Evolutionary conservation across 108 stramenopile genomes (phyloP), one percentile per base, ranked within the genome.

Genomic region (Skeletonema marinoi): DNA sequence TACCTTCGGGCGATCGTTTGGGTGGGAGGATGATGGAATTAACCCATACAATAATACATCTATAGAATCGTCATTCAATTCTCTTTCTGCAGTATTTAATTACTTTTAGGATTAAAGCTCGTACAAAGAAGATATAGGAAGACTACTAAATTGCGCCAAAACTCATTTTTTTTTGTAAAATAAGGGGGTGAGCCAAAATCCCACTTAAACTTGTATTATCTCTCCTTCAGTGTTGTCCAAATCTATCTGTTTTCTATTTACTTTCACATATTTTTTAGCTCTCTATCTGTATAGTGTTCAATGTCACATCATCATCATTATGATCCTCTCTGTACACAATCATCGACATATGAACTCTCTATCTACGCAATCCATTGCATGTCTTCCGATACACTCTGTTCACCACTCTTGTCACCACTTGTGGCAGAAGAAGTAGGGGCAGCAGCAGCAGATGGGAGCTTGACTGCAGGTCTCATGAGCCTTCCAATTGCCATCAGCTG

Each of bases 401-500:
- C 70, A 19, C 21, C 56, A 29, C 9, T 30, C 56, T 71, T 71
- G 31, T 32, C 38, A 31, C 7, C 32, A 25, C 3, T 29, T 13
- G 19, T 17, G 39, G 38, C 12, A 31, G 50, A 4, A 59, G 66
- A 41, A 16, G 62, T 59, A 38, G 68, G 29, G 2, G 63, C 32
- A 61, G 44, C 44, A 46, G 44, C 5, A 46, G 54, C 19, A 2
- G 54, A 9, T 25, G 78, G 78, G 7, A 81, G 35, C 54, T 73
- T 77, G 21, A 78, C 80, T 32, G 77, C 80, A 9, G 80, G 80
- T 29, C 80, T 46, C 80, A 81, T 81, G 61, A 81, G 65, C 67
- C 90, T 68, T 58, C 93, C 93, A 70, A 94, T 90, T 4, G 90
- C 88, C 65, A 80, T 60, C 48, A 94, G 75, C 74, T 94, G 93